Evolutionary conservation across 148 eudicot species (phyloP).

Genomic region (Rhododendron mucronatum): DNA sequence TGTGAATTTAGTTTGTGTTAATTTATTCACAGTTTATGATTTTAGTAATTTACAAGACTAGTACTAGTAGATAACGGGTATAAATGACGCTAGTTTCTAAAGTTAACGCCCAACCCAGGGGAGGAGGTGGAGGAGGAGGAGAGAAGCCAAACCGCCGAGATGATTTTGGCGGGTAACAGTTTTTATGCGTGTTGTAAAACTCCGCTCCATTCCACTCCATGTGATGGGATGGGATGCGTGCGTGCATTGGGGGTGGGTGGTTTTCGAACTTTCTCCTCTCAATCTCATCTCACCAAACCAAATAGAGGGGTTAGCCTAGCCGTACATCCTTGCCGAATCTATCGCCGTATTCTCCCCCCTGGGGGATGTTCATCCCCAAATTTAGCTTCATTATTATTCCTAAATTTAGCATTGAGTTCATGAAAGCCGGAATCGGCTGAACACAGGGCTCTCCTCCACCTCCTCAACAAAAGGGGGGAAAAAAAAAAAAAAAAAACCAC

Average conservation of each 20-base stretch:
- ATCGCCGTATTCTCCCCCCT: neutral
- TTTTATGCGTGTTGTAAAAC: no score
- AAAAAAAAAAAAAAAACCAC: neutral
- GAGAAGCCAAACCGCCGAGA: no score
- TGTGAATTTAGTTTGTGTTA: no score
- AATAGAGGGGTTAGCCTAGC: neutral
- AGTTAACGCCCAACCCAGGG: no score
- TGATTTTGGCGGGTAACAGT: no score
- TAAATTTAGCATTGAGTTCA: conserved; percentile 1
- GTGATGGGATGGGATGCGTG: neutral
- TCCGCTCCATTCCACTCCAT: no score
- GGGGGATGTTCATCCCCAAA: neutral
- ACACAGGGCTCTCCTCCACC: neutral
- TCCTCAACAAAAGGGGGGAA: neutral
- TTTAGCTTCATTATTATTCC: neutral
- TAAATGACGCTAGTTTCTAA: no score
- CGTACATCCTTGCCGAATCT: neutral
- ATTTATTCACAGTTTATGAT: no score
- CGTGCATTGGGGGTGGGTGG: neutral
- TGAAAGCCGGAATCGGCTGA: neutral
- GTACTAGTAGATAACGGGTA: no score
- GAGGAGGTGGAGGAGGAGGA: no score
- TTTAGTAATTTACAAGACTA: no score
- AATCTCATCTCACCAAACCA: neutral
- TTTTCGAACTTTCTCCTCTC: neutral